Evolutionary conservation across 2,329 filamentous ascomycete genomes (phyloP).

Genomic region (Trichoderma pleuroti): DNA sequence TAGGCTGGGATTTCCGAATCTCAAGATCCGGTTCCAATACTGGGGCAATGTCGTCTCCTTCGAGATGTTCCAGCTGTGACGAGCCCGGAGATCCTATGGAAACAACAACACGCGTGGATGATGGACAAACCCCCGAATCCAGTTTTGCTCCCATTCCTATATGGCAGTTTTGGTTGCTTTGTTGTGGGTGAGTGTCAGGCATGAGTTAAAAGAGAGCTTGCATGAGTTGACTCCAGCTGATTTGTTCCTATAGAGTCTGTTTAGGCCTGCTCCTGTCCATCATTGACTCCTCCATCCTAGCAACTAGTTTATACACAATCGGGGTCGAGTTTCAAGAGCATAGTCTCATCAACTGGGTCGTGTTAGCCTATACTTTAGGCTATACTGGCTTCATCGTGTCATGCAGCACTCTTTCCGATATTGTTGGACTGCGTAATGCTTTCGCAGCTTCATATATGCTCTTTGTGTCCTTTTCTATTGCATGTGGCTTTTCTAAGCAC

Average conservation of each 20-base stretch:
- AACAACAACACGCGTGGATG: neutral
- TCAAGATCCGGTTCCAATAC: neutral
- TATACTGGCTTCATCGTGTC: constrained; percentile 57
- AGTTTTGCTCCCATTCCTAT: constrained; percentile 25
- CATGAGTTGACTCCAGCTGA: neutral
- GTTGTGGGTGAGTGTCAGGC: constrained; percentile 30
- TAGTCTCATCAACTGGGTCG: constrained; percentile 50
- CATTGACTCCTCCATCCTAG: constrained; percentile 58
- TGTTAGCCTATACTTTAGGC: constrained; percentile 53
- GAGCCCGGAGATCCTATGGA: neutral
- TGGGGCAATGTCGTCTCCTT: neutral
- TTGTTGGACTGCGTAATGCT: constrained; percentile 51
- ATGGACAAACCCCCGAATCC: neutral
- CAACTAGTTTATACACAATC: constrained; percentile 56
- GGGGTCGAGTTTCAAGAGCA: constrained; percentile 48
- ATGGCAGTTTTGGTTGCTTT: constrained; percentile 34
- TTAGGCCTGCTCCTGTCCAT: constrained; percentile 56
- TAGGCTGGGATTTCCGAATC: neutral
- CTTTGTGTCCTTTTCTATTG: constrained; percentile 56
- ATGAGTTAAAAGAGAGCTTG: neutral
- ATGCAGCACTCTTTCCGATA: constrained; percentile 52
- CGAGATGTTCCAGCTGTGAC: neutral
- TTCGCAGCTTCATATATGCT: constrained; percentile 49
- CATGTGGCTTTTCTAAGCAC: constrained; percentile 40
- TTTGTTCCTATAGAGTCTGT: constrained; percentile 38